Base-by-base conservation (phyloP, 176 grass and related monocot species). In the Miscanthus lutarioriparius region DNA sequence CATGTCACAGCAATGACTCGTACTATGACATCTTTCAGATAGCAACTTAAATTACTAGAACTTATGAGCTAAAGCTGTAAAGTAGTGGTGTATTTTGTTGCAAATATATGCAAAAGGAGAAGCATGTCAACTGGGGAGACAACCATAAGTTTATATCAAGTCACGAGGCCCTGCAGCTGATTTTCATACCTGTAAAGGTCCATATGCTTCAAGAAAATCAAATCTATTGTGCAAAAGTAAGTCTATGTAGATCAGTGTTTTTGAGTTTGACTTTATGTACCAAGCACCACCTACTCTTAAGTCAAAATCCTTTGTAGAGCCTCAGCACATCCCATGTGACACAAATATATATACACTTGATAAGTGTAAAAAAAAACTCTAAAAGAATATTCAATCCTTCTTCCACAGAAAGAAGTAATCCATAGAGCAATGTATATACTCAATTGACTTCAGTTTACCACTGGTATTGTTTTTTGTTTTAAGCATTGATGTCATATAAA, bases 41-140 rank as follows among this genome's bases (percentile, higher is more conserved):
- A 84, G 54, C 3, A 71, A 53, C 12, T 23, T 82, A 72, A 6
- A 86, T 8, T 8, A n/a, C 8, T 23, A 86, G 5, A 13, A n/a
- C 10, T 26, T 39, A 76, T 77, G 16, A 83, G 41, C 25, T 65
- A 66, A 83, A 73, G 25, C 15, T 67, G 32, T 66, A 73, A 83
- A 71, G 72, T 56, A 61, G 72, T 62, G 8, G 14, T 26, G 14
- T 63, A 51, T 75, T 45, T 54, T 85, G 37, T 68, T 67, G 14
- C 65, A 68, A 67, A 61, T 76, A 70, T 62, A 58, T 47, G 20
- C 76, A 61, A 89, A 87, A 80, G 36, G 26, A 88, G 68, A 88
- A 76, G 35, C 44, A 44, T 53, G 44, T 49, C 58, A 59, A 72
- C 56, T 53, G 58, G 62, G 75, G 79, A 44, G 75, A 86, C 22